A percentile compares a stretch with the other conserved stretches of the same genome.
Evolutionary conservation across 306 rosid genomes (phyloP).

Genomic region (Vigna nakashimae): DNA sequence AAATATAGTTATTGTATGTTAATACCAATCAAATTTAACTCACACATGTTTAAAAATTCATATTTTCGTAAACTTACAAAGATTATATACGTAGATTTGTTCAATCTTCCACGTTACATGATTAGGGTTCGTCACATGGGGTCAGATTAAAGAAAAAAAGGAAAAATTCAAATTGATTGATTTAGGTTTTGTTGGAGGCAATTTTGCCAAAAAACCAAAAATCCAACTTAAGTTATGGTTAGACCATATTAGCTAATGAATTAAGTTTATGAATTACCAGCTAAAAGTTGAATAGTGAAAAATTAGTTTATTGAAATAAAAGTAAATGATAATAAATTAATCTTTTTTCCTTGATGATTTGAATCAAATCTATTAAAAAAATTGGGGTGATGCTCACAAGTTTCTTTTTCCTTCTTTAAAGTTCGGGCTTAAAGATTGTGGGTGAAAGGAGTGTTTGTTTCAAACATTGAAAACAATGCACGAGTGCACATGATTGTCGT

Average conservation of each 20-base stretch:
- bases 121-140: background rate
- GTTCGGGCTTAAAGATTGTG: background rate
- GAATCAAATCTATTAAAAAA: too few relatives aligned
- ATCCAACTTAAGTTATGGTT: background rate
- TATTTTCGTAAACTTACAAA: background rate
- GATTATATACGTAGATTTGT: background rate
- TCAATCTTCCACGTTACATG: background rate
- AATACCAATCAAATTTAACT: background rate
- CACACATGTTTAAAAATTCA: background rate
- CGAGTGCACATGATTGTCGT: constrained; percentile 44
- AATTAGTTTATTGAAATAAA: too few relatives aligned
- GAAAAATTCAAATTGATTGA: background rate
- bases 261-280: background rate
- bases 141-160: background rate
- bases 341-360: too few relatives aligned
- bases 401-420: background rate
- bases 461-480: constrained; percentile 8
- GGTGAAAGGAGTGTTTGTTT: background rate
- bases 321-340: too few relatives aligned
- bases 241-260: background rate
- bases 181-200: background rate
- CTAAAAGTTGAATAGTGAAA: too few relatives aligned
- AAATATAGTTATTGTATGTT: background rate
- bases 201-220: background rate
- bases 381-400: background rate